Conservation (phyloP, 805 yeast genomes). For the Naumovozyma baii region DNA sequence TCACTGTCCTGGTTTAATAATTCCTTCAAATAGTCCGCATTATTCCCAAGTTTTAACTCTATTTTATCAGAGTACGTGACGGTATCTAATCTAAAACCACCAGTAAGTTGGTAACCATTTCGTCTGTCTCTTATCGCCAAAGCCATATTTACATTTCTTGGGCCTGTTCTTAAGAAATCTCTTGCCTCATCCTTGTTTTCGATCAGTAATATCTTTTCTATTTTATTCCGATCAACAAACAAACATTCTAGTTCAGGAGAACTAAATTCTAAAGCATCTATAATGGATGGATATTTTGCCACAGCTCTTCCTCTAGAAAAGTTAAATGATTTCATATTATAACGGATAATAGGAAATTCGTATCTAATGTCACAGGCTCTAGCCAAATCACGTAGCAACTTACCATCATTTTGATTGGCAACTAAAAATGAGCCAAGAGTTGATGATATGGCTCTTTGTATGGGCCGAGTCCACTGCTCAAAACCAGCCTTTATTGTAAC, state of each 20-base stretch:
- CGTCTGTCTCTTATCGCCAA: slow-evolving; percentile 34
- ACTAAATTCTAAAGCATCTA: slow-evolving; percentile 51
- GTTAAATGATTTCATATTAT: slow-evolving; percentile 34
- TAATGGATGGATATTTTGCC: slow-evolving; percentile 36
- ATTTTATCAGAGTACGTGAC: slow-evolving; percentile 32
- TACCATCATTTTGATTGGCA: slow-evolving; percentile 49
- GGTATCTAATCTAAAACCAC: slow-evolving; percentile 46
- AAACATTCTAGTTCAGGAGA: slow-evolving; percentile 48
- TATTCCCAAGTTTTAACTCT: slow-evolving; percentile 14
- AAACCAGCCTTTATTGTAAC: slow-evolving; percentile 48
- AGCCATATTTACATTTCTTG: slow-evolving; percentile 35
- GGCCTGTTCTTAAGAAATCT: slow-evolving; percentile 29
- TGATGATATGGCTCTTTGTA: slow-evolving; percentile 46
- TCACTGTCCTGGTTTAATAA: slow-evolving; percentile 13
- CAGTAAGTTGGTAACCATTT: slow-evolving; percentile 40
- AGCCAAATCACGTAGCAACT: slow-evolving; percentile 31
- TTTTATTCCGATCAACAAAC: slow-evolving; percentile 50
- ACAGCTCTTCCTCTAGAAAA: slow-evolving; percentile 39
- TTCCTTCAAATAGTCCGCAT: slow-evolving; percentile 17
- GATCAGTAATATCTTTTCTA: slow-evolving; percentile 52
- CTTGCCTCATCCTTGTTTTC: slow-evolving; percentile 46
- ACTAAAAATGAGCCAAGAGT: slow-evolving; percentile 60
- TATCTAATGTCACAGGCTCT: slow-evolving; percentile 26
- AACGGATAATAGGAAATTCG: slow-evolving; percentile 41
- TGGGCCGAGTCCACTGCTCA: slow-evolving; percentile 45